Evolutionary conservation across 2,329 filamentous ascomycete species (phyloP).

Genomic region (Annulohypoxylon truncatum): DNA sequence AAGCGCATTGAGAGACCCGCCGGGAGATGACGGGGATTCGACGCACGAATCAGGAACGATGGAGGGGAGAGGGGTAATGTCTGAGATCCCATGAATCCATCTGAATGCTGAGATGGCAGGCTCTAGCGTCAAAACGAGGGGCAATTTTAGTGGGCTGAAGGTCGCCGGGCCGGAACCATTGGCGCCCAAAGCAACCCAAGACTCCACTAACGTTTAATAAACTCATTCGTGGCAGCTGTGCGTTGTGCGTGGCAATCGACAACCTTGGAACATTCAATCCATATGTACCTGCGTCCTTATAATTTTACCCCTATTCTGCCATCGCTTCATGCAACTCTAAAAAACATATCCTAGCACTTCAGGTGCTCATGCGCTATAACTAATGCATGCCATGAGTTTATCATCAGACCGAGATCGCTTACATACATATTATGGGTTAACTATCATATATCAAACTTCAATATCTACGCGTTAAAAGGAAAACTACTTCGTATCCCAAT

Average conservation of each 20-base stretch:
- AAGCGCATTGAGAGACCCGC: slow-evolving; percentile 15
- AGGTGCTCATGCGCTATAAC: too few species aligned
- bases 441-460: background rate
- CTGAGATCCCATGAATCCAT: background rate
- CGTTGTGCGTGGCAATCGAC: background rate
- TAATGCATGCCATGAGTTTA: background rate
- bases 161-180: slow-evolving; percentile 20
- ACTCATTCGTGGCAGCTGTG: slow-evolving; percentile 4
- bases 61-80: slow-evolving; percentile 26
- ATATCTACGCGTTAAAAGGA: background rate
- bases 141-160: slow-evolving; percentile 17
- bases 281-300: background rate
- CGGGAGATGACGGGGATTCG: slow-evolving; percentile 28
- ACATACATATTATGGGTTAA: background rate
- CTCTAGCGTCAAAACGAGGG: slow-evolving; percentile 5
- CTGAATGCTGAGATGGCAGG: slow-evolving; percentile 4
- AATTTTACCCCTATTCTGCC: background rate
- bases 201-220: slow-evolving; percentile 18
- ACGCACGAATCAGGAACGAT: slow-evolving; percentile 23
- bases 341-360: too few species aligned
- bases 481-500: background rate
- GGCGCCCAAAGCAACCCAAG: slow-evolving; percentile 37
- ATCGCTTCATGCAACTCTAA: background rate
- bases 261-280: background rate
- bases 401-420: background rate